Conservation (phyloP, 2,329 filamentous ascomycete genomes). For the Nothophoma quercina region DNA sequence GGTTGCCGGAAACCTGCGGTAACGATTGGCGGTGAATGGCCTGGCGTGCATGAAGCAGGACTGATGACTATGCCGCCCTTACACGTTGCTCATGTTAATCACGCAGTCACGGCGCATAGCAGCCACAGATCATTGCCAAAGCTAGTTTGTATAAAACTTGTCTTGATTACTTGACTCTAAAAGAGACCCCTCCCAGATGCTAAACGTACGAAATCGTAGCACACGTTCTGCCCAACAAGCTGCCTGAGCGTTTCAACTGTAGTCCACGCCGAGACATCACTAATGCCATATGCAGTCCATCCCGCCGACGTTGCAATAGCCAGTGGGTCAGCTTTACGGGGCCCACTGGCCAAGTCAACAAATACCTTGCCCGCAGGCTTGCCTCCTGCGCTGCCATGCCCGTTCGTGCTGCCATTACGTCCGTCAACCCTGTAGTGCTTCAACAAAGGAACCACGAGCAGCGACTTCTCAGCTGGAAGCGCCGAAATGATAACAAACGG, state of each 20-base stretch:
- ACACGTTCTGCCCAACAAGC: slow-evolving; percentile 85
- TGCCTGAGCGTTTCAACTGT: slow-evolving; percentile 81
- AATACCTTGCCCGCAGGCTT: slow-evolving; percentile 70
- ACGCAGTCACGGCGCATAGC: slow-evolving; percentile 8
- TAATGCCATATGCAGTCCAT: slow-evolving; percentile 80
- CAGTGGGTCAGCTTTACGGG: slow-evolving; percentile 71
- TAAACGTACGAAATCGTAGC: slow-evolving; percentile 84
- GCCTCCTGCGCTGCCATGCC: slow-evolving; percentile 23
- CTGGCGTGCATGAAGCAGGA: slow-evolving; percentile 3
- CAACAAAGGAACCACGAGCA: slow-evolving; percentile 78
- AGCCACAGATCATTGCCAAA: slow-evolving; percentile 11
- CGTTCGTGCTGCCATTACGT: slow-evolving; percentile 45
- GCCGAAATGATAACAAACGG: slow-evolving; percentile 85
- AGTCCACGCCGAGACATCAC: slow-evolving; percentile 83
- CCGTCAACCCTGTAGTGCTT: slow-evolving; percentile 69
- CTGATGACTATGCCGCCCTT: slow-evolving; percentile 11
- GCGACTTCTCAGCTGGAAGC: slow-evolving; percentile 77
- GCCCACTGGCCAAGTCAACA: slow-evolving; percentile 76
- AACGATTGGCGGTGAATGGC: slow-evolving; percentile 9
- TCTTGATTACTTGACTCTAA: slow-evolving; percentile 36
- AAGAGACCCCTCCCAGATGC: slow-evolving; percentile 67
- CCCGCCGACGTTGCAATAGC: slow-evolving; percentile 75
- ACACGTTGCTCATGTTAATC: background rate
- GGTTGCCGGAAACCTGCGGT: background rate
- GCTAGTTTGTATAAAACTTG: slow-evolving; percentile 18